Percentiles rank a stretch among this genome's conserved stretches.
Evolutionary conservation across 2,329 filamentous ascomycete genomes (phyloP).

Genomic region (Curvularia lunata): DNA sequence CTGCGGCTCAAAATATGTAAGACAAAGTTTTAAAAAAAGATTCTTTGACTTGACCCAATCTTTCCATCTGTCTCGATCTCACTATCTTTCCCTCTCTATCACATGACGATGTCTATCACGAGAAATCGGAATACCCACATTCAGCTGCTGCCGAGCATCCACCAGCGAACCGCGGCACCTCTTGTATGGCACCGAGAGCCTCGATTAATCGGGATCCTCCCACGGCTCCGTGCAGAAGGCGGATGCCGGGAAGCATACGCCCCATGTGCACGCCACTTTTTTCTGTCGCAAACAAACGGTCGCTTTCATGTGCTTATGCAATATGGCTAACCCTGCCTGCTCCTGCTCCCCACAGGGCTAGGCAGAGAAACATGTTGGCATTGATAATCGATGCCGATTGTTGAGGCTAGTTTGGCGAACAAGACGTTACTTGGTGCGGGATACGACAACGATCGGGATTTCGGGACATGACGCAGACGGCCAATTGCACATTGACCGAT

Average conservation of each 20-base stretch:
- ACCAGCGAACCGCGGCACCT: conserved; percentile 16
- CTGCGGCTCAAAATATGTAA: background rate
- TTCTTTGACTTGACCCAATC: background rate
- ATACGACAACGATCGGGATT: background rate
- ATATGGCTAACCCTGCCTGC: conserved; percentile 11
- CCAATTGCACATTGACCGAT: background rate
- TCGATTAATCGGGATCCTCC: conserved; percentile 17
- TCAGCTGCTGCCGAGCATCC: conserved; percentile 19
- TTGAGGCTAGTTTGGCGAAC: conserved; percentile 26
- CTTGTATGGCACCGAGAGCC: conserved; percentile 6
- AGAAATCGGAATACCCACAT: background rate
- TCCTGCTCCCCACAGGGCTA: conserved; percentile 8
- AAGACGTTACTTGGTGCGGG: conserved; percentile 11
- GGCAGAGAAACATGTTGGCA: conserved; percentile 15
- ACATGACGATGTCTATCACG: conserved; percentile 10
- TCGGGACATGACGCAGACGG: background rate
- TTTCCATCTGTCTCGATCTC: no score
- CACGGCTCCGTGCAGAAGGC: conserved; percentile 5
- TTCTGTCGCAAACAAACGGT: background rate
- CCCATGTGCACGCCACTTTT: conserved; percentile 16
- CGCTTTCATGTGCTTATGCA: conserved; percentile 28
- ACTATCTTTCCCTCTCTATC: background rate
- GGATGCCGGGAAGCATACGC: conserved; percentile 11
- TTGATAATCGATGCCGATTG: conserved; percentile 18
- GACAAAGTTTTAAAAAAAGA: background rate